Percentiles rank a stretch among this genome's conserved stretches.
These are phyloP conservation scores for Leccinum olivaceopallidum DNA, from an alignment of 768 basidiomycete genomes.

Conservation along the genomic window DNA sequence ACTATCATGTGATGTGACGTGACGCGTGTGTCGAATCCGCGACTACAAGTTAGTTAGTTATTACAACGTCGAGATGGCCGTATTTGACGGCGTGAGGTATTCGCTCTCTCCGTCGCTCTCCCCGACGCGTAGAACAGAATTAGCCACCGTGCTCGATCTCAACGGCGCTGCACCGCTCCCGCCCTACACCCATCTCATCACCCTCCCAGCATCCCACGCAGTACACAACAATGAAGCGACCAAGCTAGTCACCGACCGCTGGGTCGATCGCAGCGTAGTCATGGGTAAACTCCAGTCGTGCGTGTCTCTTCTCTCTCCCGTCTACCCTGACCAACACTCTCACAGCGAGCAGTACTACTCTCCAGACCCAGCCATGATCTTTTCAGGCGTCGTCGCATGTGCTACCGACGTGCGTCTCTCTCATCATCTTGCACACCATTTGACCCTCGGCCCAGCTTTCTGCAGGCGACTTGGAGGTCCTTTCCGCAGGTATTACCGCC, in stretches of 20 bases:
- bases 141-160: constrained; percentile 47
- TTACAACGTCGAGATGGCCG: constrained; percentile 19
- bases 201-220: constrained; percentile 52
- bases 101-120: constrained; percentile 52
- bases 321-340: constrained; percentile 4
- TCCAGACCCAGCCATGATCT: constrained; percentile 72
- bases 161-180: constrained; percentile 53
- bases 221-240: constrained; percentile 34
- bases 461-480: constrained; percentile 64
- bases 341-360: constrained; percentile 64
- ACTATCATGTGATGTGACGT: neutral
- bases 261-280: constrained; percentile 69
- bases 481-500: constrained; percentile 68
- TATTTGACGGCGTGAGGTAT: constrained; percentile 48
- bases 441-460: constrained; percentile 45
- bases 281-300: constrained; percentile 59
- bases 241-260: constrained; percentile 49
- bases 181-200: constrained; percentile 53
- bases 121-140: constrained; percentile 40
- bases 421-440: neutral
- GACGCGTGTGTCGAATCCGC: neutral
- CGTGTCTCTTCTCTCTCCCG: constrained; percentile 27
- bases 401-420: constrained; percentile 55
- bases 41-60: too few species aligned
- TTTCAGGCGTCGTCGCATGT: constrained; percentile 80